phyloP scores from a whole-genome alignment of 2,329 filamentous ascomycete genomes.

The Blumeriella jaapii region DNA sequence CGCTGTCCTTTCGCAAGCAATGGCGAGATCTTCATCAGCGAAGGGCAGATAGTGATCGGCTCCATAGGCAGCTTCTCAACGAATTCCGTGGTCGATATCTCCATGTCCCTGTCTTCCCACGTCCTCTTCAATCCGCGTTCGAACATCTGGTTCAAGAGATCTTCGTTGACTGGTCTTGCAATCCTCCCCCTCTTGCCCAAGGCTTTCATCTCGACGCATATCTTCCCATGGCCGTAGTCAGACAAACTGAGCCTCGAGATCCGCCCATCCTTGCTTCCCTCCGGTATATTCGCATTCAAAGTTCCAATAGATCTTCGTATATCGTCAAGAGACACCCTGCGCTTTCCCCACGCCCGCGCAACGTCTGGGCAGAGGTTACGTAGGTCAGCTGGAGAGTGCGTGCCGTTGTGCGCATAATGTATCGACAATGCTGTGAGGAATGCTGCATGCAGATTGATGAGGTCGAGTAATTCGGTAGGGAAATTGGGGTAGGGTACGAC shows the following conservation, averaged over 20 bases:
- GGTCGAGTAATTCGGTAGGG: constrained; percentile 42
- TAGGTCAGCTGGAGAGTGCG: constrained; percentile 50
- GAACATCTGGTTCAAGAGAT: constrained; percentile 43
- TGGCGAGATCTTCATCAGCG: constrained; percentile 41
- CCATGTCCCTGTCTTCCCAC: constrained; percentile 28
- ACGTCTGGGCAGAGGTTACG: constrained; percentile 48
- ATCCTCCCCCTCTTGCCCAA: constrained; percentile 18
- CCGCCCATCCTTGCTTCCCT: constrained; percentile 28
- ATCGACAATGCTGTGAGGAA: constrained; percentile 59
- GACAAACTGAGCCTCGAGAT: constrained; percentile 30
- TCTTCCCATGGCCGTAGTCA: constrained; percentile 41
- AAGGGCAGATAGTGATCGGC: constrained; percentile 39
- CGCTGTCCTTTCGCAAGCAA: constrained; percentile 55
- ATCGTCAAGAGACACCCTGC: constrained; percentile 52
- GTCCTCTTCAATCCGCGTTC: constrained; percentile 37
- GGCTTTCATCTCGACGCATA: constrained; percentile 44
- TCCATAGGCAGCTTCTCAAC: constrained; percentile 45
- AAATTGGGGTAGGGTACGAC: constrained; percentile 22
- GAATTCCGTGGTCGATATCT: constrained; percentile 30
- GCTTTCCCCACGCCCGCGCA: constrained; percentile 61
- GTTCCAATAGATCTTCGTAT: constrained; percentile 56
- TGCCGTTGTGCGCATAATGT: constrained; percentile 59
- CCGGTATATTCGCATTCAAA: constrained; percentile 29
- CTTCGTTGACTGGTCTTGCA: constrained; percentile 36
- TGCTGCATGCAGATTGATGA: constrained; percentile 52